A percentile compares a stretch with the other conserved stretches of the same genome.
These are phyloP conservation scores for Dillenia suffruticosa DNA, from an alignment of 164 flowering plant species.

Conservation along the genomic window DNA sequence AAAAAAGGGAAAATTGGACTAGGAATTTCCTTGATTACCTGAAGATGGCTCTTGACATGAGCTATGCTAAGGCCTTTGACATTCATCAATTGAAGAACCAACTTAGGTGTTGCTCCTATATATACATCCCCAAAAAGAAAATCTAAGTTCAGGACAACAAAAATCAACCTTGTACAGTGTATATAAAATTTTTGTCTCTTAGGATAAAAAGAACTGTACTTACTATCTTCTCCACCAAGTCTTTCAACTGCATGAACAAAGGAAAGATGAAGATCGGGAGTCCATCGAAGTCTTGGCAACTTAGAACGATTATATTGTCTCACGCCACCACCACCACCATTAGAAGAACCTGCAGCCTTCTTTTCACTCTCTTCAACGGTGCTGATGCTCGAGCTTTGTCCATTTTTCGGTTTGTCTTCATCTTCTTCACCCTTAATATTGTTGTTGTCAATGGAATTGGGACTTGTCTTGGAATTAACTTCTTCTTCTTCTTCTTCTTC, in stretches of 20 bases:
- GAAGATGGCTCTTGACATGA: slow-evolving; percentile 90
- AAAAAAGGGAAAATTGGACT: not conserved
- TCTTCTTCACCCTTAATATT: slow-evolving; percentile 21
- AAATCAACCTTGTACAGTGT: not conserved
- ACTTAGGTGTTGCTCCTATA: slow-evolving; percentile 91
- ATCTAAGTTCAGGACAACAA: not conserved
- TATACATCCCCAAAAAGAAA: slow-evolving; percentile 7
- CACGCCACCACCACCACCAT: slow-evolving; percentile 17
- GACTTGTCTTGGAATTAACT: slow-evolving; percentile 26
- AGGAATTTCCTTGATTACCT: slow-evolving; percentile 29
- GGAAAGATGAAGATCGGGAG: slow-evolving; percentile 78
- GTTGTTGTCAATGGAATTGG: slow-evolving; percentile 2
- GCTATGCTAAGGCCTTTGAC: slow-evolving; percentile 83
- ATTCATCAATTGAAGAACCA: slow-evolving; percentile 85
- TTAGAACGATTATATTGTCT: slow-evolving; percentile 77
- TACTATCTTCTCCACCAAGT: slow-evolving; percentile 80
- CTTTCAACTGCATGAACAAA: slow-evolving; percentile 66
- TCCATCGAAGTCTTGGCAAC: slow-evolving; percentile 79
- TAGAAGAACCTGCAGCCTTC: slow-evolving; percentile 17
- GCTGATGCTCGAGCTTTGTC: slow-evolving; percentile 75
- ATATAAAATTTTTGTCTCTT: no score
- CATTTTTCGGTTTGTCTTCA: slow-evolving; percentile 26
- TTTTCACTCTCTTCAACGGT: slow-evolving; percentile 69
- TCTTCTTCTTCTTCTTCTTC: slow-evolving; percentile 8
- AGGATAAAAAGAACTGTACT: slow-evolving; percentile 13